Base-by-base conservation (phyloP, 2,329 filamentous ascomycete species). In the Pseudocercospora ulei region DNA sequence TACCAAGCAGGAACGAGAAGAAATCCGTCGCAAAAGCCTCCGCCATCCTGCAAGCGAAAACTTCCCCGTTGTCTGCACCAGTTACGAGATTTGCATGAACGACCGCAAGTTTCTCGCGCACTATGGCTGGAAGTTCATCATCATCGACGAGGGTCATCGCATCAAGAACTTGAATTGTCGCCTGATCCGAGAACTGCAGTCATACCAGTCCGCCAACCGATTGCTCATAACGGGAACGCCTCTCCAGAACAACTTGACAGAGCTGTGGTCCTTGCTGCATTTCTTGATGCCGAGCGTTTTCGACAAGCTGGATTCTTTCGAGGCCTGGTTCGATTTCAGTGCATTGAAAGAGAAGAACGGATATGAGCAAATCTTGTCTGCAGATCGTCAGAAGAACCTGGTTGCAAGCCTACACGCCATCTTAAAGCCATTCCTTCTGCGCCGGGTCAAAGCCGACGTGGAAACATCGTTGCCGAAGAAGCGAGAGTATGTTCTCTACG, bases 101-200 rank as follows among this genome's bases (percentile, higher is more conserved):
- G 90, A 98, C 57, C 77, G 83, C 23, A 80, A 85, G 36, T 79
- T 79, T 22, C 65, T 98, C 3, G 77, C 78, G 0, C 80, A 81
- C 41, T 88, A 93, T 40, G 80, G 86, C 22, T 98, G 90, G 90
- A 85, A 92, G 38, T 95, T 94, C 52, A 95, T 98, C 55, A 90
- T 98, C 50, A 93, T 98, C 45, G 88, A 98, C 51, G 90, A 98
- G 63, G 90, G 90, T 0, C 90, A 98, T 58, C 80, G 90, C 1
- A 78, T 98, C 71, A 98, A 98, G 66, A 98, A 98, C 49, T 80
- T 93, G 47, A 87, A 96, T 34, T 92, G 88, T 18, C 82, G 84
- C 41, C 69, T 98, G 0, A 94, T 96, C 47, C 80, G 84, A 31
- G 85, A 94, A 50, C 66, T 98, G 0, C 77, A 90, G 48, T 80